Percentiles rank a stretch among this genome's conserved stretches.
phyloP scores from a whole-genome alignment of 2,329 filamentous ascomycete species.

The Scolecobasidium constrictum region DNA sequence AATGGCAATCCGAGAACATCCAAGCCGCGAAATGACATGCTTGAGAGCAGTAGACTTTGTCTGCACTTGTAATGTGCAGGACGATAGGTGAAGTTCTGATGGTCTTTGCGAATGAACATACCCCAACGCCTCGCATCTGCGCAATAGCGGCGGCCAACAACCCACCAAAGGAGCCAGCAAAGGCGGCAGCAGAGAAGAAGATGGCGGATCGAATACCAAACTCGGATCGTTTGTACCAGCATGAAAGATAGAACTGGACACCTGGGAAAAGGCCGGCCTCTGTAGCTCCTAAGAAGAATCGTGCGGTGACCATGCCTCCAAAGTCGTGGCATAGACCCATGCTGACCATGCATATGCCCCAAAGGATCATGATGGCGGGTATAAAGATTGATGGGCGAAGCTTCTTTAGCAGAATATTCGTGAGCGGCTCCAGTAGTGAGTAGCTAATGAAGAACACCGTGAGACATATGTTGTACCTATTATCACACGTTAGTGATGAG shows the following conservation, averaged over 20 bases:
- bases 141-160: constrained; percentile 62
- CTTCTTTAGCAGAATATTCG: constrained; percentile 70
- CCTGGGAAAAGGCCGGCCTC: constrained; percentile 60
- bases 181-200: constrained; percentile 73
- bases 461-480: too few species aligned
- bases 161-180: constrained; percentile 69
- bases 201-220: constrained; percentile 71
- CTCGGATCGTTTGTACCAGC: constrained; percentile 73
- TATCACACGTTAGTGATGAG: background rate
- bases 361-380: constrained; percentile 65
- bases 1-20: too few species aligned
- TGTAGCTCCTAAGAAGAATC: constrained; percentile 56
- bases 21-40: constrained; percentile 8
- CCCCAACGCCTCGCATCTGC: constrained; percentile 54
- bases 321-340: constrained; percentile 58
- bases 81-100: constrained; percentile 23
- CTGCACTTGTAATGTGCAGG: background rate
- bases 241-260: constrained; percentile 70
- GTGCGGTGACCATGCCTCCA: constrained; percentile 53
- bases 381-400: constrained; percentile 69
- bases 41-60: constrained; percentile 4
- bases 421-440: constrained; percentile 64
- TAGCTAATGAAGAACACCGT: constrained; percentile 78
- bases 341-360: constrained; percentile 59
- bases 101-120: too few species aligned